A percentile compares a stretch with the other conserved stretches of the same genome.
phyloP scores from a whole-genome alignment of 2,329 filamentous ascomycete species.

The Pseudogymnoascus sp. region DNA sequence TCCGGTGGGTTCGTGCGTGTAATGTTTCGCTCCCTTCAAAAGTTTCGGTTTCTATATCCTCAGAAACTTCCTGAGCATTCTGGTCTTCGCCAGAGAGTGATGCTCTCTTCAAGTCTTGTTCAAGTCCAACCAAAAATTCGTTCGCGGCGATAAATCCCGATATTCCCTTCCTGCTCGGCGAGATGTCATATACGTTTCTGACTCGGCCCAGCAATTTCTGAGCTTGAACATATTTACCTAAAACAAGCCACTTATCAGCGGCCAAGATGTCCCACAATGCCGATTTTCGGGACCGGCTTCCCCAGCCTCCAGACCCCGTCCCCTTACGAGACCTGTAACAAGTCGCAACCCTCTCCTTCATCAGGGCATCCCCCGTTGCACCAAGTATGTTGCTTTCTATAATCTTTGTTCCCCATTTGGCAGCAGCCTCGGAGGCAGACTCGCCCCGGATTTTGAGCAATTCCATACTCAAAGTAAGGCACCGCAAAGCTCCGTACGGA shows the following conservation, averaged over 20 bases:
- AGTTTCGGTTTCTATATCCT: slow-evolving; percentile 29
- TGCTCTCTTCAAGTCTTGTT: slow-evolving; percentile 30
- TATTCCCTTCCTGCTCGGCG: slow-evolving; percentile 44
- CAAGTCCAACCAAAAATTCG: slow-evolving; percentile 44
- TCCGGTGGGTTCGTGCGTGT: slow-evolving; percentile 43
- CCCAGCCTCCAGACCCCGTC: slow-evolving; percentile 57
- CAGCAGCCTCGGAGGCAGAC: slow-evolving; percentile 75
- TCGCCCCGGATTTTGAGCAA: slow-evolving; percentile 74
- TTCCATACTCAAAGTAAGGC: slow-evolving; percentile 68
- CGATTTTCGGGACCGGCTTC: slow-evolving; percentile 70
- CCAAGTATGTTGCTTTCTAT: slow-evolving; percentile 73
- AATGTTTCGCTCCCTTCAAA: slow-evolving; percentile 49
- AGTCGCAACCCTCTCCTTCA: slow-evolving; percentile 77
- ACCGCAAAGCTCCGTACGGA: slow-evolving; percentile 72
- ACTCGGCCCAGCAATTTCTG: slow-evolving; percentile 70
- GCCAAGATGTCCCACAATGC: slow-evolving; percentile 82
- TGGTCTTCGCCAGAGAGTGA: slow-evolving; percentile 23
- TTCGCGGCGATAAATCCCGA: slow-evolving; percentile 43
- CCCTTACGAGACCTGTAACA: slow-evolving; percentile 73
- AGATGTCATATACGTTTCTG: slow-evolving; percentile 42
- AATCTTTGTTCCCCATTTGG: slow-evolving; percentile 72
- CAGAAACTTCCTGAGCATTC: slow-evolving; percentile 23
- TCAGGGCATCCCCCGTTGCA: slow-evolving; percentile 66
- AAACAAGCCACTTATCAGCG: slow-evolving; percentile 73
- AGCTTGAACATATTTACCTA: slow-evolving; percentile 70